phyloP scores from a whole-genome alignment of 2,329 filamentous ascomycete genomes.

The Aphanoascus verrucosus region DNA sequence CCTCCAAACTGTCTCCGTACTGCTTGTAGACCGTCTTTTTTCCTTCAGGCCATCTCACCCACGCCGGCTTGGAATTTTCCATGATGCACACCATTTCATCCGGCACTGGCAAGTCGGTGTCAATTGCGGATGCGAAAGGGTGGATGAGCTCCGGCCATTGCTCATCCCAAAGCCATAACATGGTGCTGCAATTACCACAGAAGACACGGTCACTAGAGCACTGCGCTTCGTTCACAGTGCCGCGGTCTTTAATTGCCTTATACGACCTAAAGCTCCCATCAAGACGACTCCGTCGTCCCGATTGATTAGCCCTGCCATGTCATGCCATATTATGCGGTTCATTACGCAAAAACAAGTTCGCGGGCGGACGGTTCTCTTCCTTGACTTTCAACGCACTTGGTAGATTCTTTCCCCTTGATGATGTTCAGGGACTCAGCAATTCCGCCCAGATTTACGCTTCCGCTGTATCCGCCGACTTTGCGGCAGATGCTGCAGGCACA shows the following conservation, averaged over 20 bases:
- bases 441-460: slow-evolving; percentile 39
- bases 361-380: not conserved
- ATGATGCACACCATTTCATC: slow-evolving; percentile 41
- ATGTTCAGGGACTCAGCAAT: slow-evolving; percentile 35
- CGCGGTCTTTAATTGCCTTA: slow-evolving; percentile 29
- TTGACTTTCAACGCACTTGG: slow-evolving; percentile 30
- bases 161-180: slow-evolving; percentile 41
- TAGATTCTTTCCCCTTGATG: slow-evolving; percentile 33
- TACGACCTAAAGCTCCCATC: slow-evolving; percentile 32
- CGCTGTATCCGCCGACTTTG: slow-evolving; percentile 37
- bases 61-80: slow-evolving; percentile 36
- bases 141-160: slow-evolving; percentile 41
- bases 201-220: slow-evolving; percentile 39
- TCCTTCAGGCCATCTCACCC: slow-evolving; percentile 40
- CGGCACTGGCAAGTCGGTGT: slow-evolving; percentile 36
- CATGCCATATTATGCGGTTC: too few species aligned
- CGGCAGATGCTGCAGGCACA: slow-evolving; percentile 43
- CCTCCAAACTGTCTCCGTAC: slow-evolving; percentile 36
- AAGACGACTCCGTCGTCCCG: not conserved
- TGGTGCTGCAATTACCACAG: slow-evolving; percentile 38
- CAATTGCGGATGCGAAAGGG: slow-evolving; percentile 42
- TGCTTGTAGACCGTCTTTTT: slow-evolving; percentile 34
- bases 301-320: not conserved
- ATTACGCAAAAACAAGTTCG: too few species aligned
- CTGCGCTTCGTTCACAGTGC: slow-evolving; percentile 26